phyloP scores from a whole-genome alignment of 164 flowering plant species.

The Annona cherimola region DNA sequence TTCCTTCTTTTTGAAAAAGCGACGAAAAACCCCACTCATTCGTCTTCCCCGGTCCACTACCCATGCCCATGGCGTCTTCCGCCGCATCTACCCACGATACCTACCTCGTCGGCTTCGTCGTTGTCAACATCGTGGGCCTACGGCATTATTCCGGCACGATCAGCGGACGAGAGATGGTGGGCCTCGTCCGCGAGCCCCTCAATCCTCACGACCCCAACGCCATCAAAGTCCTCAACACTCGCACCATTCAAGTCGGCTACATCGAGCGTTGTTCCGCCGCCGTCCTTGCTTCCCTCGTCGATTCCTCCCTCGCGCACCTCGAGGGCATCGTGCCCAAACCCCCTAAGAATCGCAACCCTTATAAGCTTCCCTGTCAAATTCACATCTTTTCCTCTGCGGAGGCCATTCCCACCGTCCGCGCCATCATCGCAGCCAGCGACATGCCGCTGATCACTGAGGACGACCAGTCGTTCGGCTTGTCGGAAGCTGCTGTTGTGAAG shows the following conservation, averaged over 20 bases:
- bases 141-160: constrained; percentile 55
- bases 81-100: constrained; percentile 20
- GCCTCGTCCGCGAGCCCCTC: constrained; percentile 70
- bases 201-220: constrained; percentile 68
- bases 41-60: neutral
- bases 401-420: constrained; percentile 26
- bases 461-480: constrained; percentile 39
- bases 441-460: constrained; percentile 36
- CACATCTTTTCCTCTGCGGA: constrained; percentile 57
- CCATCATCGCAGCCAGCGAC: constrained; percentile 31
- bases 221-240: constrained; percentile 61
- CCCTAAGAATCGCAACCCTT: constrained; percentile 20
- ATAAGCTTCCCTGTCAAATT: constrained; percentile 53
- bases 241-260: constrained; percentile 61
- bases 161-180: constrained; percentile 75
- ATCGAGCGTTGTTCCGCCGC: constrained; percentile 54
- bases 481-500: constrained; percentile 54
- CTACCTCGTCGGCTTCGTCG: constrained; percentile 48
- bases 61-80: neutral
- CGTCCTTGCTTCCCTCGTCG: constrained; percentile 61
- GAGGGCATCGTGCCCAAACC: constrained; percentile 67
- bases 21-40: neutral
- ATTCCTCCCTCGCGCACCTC: constrained; percentile 26
- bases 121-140: constrained; percentile 66
- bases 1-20: neutral